These are phyloP conservation scores for Flaveria brownii DNA, from an alignment of 129 eudicot species.

Conservation along the genomic window DNA sequence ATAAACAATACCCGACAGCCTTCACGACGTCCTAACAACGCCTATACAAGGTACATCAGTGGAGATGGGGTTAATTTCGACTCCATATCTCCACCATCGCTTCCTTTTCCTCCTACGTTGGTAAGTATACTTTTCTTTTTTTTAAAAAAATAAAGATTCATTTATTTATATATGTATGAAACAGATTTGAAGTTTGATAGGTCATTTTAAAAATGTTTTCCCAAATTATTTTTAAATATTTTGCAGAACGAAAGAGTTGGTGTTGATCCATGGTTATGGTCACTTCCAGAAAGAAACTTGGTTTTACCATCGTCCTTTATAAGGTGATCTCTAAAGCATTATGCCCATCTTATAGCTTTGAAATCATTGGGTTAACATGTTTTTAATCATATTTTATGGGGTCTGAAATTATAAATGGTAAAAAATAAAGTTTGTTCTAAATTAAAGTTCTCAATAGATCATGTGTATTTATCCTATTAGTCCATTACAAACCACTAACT, in stretches of 20 bases:
- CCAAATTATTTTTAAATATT: constrained; percentile 12
- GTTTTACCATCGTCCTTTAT: constrained; percentile 25
- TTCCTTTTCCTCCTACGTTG: constrained; percentile 8
- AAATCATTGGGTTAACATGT: not conserved
- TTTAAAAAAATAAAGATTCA: not conserved
- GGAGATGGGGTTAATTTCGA: not conserved
- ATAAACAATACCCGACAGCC: not conserved
- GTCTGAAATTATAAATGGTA: not conserved
- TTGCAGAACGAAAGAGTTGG: constrained; percentile 32
- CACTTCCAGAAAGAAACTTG: constrained; percentile 28
- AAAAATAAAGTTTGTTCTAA: not conserved
- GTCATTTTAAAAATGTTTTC: not conserved
- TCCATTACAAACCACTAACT: no score
- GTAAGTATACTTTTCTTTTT: not conserved
- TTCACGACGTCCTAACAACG: not conserved
- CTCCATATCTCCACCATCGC: not conserved
- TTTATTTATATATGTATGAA: not conserved
- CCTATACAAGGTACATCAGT: constrained; percentile 8
- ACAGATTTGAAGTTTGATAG: not conserved
- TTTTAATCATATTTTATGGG: not conserved
- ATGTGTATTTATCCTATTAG: not conserved
- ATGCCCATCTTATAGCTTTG: not conserved
- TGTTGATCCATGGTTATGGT: constrained; percentile 30
- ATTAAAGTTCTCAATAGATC: not conserved
- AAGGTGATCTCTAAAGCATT: constrained; percentile 22